phyloP scores from a whole-genome alignment of 768 basidiomycete species.

The Leccinum variicolor region DNA sequence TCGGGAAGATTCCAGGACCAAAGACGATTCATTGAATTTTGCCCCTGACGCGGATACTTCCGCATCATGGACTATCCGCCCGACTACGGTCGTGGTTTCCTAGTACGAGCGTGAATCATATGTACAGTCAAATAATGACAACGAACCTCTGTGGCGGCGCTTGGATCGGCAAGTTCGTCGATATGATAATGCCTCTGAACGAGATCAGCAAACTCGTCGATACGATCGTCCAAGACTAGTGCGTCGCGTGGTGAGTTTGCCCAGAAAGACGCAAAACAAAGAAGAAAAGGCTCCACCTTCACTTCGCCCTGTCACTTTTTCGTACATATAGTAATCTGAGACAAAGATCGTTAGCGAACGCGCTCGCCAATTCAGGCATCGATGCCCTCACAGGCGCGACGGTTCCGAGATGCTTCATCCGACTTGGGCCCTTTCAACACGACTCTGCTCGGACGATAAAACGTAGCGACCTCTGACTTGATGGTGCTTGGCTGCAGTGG shows the following conservation, averaged over 20 bases:
- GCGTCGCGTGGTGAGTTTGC: background rate
- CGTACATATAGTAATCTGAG: slow-evolving; percentile 90
- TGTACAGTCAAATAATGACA: background rate
- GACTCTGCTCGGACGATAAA: slow-evolving; percentile 29
- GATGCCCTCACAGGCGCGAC: slow-evolving; percentile 52
- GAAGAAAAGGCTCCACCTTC: slow-evolving; percentile 50
- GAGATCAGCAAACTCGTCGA: slow-evolving; percentile 81
- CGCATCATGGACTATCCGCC: slow-evolving; percentile 67
- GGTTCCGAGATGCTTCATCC: slow-evolving; percentile 34
- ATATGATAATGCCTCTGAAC: slow-evolving; percentile 68
- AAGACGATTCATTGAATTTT: slow-evolving; percentile 71
- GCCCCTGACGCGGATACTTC: slow-evolving; percentile 52
- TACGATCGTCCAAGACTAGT: slow-evolving; percentile 78
- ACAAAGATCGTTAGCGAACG: background rate
- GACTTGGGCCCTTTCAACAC: slow-evolving; percentile 28
- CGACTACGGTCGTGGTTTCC: slow-evolving; percentile 68
- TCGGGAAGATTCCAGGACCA: slow-evolving; percentile 83
- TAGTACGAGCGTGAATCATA: slow-evolving; percentile 22
- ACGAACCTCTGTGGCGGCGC: slow-evolving; percentile 50
- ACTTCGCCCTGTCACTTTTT: slow-evolving; percentile 80
- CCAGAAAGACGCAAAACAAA: background rate
- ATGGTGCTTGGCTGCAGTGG: slow-evolving; percentile 7
- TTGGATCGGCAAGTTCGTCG: slow-evolving; percentile 75
- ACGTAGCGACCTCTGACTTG: slow-evolving; percentile 15
- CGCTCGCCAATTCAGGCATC: background rate